Base-by-base conservation (phyloP, 2,329 filamentous ascomycete species). In the Thermothelomyces thermophilus region DNA sequence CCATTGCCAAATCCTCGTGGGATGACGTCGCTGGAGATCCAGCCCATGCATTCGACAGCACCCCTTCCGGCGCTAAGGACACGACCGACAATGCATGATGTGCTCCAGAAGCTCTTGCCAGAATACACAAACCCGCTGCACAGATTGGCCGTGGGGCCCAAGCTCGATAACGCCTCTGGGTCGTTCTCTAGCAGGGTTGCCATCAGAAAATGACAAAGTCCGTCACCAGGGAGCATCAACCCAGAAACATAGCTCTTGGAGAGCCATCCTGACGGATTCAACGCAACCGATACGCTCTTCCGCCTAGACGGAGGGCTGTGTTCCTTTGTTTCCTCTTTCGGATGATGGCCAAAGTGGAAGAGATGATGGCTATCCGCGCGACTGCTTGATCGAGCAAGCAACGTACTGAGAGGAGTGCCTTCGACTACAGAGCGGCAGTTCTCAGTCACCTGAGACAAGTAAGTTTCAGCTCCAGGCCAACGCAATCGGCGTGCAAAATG, bases 61-160 rank as follows among this genome's bases (percentile, higher is more conserved):
- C 80, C 80, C 46, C 74, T 74, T 7, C 79, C 77, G 24, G 80
- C 81, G 26, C 81, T 81, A 30, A 86, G 67, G 3, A 86, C 80
- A 24, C 80, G 76, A 3, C 82, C 82, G 9, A 85, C 75, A 36
- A 86, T 72, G 60, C 81, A 84, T 11, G 76, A 73, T 1, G 78
- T 83, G 64, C 81, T 85, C 82, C 82, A 86, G 62, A 84, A 86
- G 54, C 80, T 85, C 68, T 79, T 82, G 2, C 74, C 74, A 4
- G 64, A 66, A 59, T 84, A 84, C 3, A 83, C 71, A 55, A 86
- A 85, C 0, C 83, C 82, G 14, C 79, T 78, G 37, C 79, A 82
- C 0, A 86, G 65, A 54, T 82, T 82, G 3, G 80, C 80, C 60
- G 79, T 73, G 1, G 78, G 72, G 0, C 82, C 82, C 8, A 86